Percentiles rank a stretch among this genome's conserved stretches.
Conservation (phyloP, 1,139 yeast genomes). For the Geotrichum fermentans region DNA sequence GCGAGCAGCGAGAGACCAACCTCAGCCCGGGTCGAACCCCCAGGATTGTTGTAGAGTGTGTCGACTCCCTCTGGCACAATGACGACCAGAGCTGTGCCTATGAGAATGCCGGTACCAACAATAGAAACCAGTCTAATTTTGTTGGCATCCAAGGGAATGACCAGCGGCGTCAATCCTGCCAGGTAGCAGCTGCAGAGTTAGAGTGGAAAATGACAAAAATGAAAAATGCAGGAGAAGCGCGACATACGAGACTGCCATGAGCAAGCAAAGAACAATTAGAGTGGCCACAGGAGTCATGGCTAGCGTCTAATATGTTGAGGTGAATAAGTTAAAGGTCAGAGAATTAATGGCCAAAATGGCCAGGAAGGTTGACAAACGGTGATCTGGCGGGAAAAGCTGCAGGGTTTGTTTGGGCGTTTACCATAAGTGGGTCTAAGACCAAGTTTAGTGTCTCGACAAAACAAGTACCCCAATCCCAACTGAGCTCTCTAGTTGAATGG, state of each 20-base stretch:
- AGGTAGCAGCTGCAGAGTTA: slow-evolving; percentile 23
- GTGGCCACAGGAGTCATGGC: slow-evolving; percentile 28
- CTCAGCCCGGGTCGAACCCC: slow-evolving; percentile 16
- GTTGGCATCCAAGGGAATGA: slow-evolving; percentile 33
- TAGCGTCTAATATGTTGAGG: too few relatives aligned
- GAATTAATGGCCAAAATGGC: background rate
- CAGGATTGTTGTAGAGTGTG: slow-evolving; percentile 36
- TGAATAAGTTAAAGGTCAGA: background rate
- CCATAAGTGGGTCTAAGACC: too few relatives aligned
- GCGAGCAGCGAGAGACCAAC: slow-evolving; percentile 42
- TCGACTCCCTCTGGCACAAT: slow-evolving; percentile 69
- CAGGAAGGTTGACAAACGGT: background rate
- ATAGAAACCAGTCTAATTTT: slow-evolving; percentile 41
- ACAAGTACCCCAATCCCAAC: too few relatives aligned
- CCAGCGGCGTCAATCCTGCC: slow-evolving; percentile 41
- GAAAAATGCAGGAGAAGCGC: background rate
- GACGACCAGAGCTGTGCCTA: slow-evolving; percentile 60
- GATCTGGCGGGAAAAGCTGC: background rate
- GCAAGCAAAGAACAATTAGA: slow-evolving; percentile 28
- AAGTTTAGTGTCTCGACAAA: too few relatives aligned
- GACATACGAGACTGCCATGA: slow-evolving; percentile 34
- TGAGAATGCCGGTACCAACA: slow-evolving; percentile 57
- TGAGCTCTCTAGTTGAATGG: too few relatives aligned
- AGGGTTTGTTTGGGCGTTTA: background rate
- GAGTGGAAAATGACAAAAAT: background rate